Evolutionary conservation across 108 stramenopile species (phyloP).

Genomic region (Licmophora abbreviata): DNA sequence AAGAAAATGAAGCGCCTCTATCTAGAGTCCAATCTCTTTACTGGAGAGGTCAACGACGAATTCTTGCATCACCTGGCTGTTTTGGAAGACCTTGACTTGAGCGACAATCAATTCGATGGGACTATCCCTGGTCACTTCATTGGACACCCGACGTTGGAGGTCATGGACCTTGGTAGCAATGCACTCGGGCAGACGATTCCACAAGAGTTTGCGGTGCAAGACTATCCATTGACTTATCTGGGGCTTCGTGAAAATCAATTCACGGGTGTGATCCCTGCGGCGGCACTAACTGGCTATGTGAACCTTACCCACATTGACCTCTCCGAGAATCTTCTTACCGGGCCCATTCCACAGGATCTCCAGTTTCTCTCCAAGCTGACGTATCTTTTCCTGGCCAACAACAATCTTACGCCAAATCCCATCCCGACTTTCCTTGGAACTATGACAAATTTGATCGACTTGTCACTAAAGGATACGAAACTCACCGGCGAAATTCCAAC

Average conservation of each 20-base stretch:
- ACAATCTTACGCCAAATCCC: constrained; percentile 20
- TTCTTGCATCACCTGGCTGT: constrained; percentile 1
- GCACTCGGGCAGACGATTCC: not conserved
- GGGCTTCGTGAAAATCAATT: constrained; percentile 1
- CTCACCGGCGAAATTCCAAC: constrained; percentile 25
- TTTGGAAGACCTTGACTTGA: not conserved
- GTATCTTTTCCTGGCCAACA: constrained; percentile 42
- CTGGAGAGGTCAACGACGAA: constrained; percentile 8
- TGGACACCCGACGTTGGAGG: not conserved
- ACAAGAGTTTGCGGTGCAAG: not conserved
- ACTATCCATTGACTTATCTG: not conserved
- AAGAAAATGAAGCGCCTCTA: constrained; percentile 27
- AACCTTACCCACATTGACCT: constrained; percentile 20
- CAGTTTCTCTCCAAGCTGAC: constrained; percentile 19
- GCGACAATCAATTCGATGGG: not conserved
- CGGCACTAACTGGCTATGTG: too few species aligned
- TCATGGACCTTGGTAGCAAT: constrained; percentile 6
- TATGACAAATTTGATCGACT: constrained; percentile 15
- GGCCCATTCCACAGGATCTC: not conserved
- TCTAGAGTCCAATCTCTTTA: constrained; percentile 28
- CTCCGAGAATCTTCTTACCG: constrained; percentile 22
- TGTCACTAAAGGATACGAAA: constrained; percentile 17
- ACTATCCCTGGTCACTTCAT: constrained; percentile 1
- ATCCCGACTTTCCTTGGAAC: constrained; percentile 11
- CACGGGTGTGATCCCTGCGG: constrained; percentile 6